A percentile compares a stretch with the other conserved stretches of the same genome.
Conservation (phyloP, 345 rosid species). For the Sisymbrium irio region DNA sequence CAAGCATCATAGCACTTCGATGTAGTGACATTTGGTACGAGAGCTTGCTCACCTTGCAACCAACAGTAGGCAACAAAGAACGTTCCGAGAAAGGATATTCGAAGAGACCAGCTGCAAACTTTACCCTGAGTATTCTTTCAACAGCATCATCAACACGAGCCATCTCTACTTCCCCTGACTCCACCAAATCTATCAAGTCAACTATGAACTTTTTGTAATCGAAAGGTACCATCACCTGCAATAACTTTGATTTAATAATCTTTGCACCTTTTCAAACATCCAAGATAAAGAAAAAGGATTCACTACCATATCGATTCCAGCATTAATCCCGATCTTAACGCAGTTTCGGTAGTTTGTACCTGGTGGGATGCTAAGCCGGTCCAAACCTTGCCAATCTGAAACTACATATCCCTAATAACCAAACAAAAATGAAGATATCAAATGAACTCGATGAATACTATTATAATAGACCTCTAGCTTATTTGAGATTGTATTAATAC, state of each 20-base stretch:
- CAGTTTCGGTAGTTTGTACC: conserved; percentile 66
- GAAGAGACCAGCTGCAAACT: conserved; percentile 79
- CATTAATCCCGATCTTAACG: conserved; percentile 61
- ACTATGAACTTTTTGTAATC: conserved; percentile 49
- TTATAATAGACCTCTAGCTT: not conserved
- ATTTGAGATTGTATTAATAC: not conserved
- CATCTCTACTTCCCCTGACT: conserved; percentile 67
- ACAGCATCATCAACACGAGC: conserved; percentile 77
- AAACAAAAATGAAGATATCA: not conserved
- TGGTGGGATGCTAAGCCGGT: conserved; percentile 47
- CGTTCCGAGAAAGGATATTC: conserved; percentile 70
- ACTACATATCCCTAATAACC: conserved; percentile 59
- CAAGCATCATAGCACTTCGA: not conserved
- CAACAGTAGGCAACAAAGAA: conserved; percentile 63
- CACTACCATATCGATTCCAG: conserved; percentile 87
- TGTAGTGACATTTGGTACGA: conserved; percentile 40
- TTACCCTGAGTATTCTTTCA: conserved; percentile 82
- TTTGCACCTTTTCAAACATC: not conserved
- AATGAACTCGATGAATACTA: not conserved
- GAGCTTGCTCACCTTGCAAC: conserved; percentile 63
- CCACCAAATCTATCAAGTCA: conserved; percentile 50
- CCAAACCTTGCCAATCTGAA: conserved; percentile 80
- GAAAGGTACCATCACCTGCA: conserved; percentile 80
- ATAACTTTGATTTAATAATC: not conserved
- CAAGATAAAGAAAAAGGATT: not conserved